Conservation (phyloP, 129 eudicot species). For the Lactuca saligna region DNA sequence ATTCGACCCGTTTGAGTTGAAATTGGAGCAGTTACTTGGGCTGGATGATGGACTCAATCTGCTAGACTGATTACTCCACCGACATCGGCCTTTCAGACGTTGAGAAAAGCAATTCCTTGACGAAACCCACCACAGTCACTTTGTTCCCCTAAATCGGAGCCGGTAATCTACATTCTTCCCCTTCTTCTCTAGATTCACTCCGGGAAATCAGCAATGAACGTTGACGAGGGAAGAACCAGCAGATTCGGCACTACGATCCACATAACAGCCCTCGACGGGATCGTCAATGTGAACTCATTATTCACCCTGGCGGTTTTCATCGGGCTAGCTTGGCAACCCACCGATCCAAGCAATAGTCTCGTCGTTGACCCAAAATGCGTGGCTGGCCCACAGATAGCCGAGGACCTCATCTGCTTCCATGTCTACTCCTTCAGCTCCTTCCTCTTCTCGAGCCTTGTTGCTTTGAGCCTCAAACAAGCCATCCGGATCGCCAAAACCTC, state of each 20-base stretch:
- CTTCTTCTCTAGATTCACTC: background rate
- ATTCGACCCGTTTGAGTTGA: background rate
- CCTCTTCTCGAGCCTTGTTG: slow-evolving; percentile 85
- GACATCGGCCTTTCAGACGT: background rate
- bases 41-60: background rate
- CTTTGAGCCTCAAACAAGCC: slow-evolving; percentile 83
- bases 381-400: slow-evolving; percentile 50
- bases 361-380: slow-evolving; percentile 39
- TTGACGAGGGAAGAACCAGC: slow-evolving; percentile 4
- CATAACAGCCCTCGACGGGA: slow-evolving; percentile 79
- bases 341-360: slow-evolving; percentile 57
- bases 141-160: slow-evolving; percentile 24
- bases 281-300: slow-evolving; percentile 65
- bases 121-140: background rate
- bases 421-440: slow-evolving; percentile 92
- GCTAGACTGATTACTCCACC: background rate
- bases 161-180: background rate
- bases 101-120: slow-evolving; percentile 2
- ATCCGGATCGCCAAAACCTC: slow-evolving; percentile 46
- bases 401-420: slow-evolving; percentile 69
- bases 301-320: slow-evolving; percentile 84
- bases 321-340: slow-evolving; percentile 75
- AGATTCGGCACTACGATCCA: slow-evolving; percentile 62
- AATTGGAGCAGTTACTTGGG: background rate
- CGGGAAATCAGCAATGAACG: slow-evolving; percentile 25